Conservation (phyloP, 148 eudicot genomes). For the Camellia sinensis region DNA sequence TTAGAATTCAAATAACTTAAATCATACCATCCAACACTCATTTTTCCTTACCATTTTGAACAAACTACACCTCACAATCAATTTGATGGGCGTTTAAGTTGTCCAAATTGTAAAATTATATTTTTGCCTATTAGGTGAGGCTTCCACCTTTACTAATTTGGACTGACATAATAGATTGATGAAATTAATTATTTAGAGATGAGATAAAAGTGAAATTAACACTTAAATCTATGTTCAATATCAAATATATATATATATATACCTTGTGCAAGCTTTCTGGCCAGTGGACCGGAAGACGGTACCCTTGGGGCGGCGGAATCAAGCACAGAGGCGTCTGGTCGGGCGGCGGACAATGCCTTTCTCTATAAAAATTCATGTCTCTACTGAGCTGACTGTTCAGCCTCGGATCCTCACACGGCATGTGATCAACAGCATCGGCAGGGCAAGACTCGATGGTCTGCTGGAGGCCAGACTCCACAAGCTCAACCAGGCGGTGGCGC, state of each 20-base stretch:
- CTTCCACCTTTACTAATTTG: too few relatives aligned
- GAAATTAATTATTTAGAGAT: too few relatives aligned
- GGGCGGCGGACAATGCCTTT: conserved; percentile 71
- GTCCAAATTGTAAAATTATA: too few relatives aligned
- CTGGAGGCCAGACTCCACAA: conserved; percentile 43
- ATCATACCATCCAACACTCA: too few relatives aligned
- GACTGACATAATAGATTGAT: too few relatives aligned
- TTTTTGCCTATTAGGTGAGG: too few relatives aligned
- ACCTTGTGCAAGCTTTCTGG: conserved; percentile 89
- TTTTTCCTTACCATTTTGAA: too few relatives aligned
- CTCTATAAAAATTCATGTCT: conserved; percentile 84
- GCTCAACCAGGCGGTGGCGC: conserved; percentile 40
- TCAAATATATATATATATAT: neutral
- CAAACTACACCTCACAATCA: too few relatives aligned
- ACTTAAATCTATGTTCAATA: too few relatives aligned
- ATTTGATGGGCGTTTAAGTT: too few relatives aligned
- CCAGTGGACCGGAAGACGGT: conserved; percentile 74
- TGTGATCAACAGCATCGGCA: conserved; percentile 65
- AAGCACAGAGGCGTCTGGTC: conserved; percentile 68
- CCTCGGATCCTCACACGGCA: conserved; percentile 95
- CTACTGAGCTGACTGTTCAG: conserved; percentile 69
- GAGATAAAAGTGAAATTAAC: too few relatives aligned
- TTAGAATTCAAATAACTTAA: too few relatives aligned
- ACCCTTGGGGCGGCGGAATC: conserved; percentile 70
- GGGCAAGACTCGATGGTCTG: conserved; percentile 53